phyloP scores from a whole-genome alignment of 2,329 filamentous ascomycete species.

The Diaporthe citrichinensis region DNA sequence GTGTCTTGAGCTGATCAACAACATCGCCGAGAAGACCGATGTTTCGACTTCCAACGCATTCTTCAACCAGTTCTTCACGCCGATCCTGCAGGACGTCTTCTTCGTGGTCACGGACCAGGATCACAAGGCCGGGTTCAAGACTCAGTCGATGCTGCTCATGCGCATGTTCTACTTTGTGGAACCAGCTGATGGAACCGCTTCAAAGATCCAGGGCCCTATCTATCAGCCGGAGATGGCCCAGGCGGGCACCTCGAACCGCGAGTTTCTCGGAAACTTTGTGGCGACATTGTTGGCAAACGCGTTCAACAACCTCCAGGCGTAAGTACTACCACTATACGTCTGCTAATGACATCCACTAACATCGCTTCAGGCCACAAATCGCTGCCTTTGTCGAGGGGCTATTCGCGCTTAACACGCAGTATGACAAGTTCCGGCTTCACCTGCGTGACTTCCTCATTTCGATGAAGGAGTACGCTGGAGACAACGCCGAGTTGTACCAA shows the following conservation, averaged over 20 bases:
- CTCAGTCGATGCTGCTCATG: conserved; percentile 92
- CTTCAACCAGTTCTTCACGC: conserved; percentile 97
- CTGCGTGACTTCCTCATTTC: conserved; percentile 97
- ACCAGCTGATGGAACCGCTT: conserved; percentile 73
- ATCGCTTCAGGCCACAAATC: conserved; percentile 79
- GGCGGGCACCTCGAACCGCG: conserved; percentile 86
- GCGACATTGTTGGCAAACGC: conserved; percentile 87
- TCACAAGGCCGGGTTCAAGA: conserved; percentile 99
- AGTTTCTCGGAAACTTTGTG: conserved; percentile 92
- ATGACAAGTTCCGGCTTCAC: conserved; percentile 95
- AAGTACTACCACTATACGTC: conserved; percentile 57
- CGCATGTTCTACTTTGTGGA: conserved; percentile 98
- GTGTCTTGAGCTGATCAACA: conserved; percentile 97
- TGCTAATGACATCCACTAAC: not conserved
- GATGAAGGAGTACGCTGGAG: conserved; percentile 94
- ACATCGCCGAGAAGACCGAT: conserved; percentile 95
- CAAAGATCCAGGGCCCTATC: conserved; percentile 93
- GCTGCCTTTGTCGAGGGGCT: conserved; percentile 90
- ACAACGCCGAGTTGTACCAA: conserved; percentile 93
- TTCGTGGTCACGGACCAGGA: conserved; percentile 98
- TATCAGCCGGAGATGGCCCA: conserved; percentile 88
- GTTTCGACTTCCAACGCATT: conserved; percentile 89
- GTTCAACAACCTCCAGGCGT: conserved; percentile 93
- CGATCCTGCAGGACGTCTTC: conserved; percentile 97
- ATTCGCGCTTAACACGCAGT: conserved; percentile 88